phyloP scores from a whole-genome alignment of 2,329 filamentous ascomycete species.

The Phialemoniopsis sp. region DNA sequence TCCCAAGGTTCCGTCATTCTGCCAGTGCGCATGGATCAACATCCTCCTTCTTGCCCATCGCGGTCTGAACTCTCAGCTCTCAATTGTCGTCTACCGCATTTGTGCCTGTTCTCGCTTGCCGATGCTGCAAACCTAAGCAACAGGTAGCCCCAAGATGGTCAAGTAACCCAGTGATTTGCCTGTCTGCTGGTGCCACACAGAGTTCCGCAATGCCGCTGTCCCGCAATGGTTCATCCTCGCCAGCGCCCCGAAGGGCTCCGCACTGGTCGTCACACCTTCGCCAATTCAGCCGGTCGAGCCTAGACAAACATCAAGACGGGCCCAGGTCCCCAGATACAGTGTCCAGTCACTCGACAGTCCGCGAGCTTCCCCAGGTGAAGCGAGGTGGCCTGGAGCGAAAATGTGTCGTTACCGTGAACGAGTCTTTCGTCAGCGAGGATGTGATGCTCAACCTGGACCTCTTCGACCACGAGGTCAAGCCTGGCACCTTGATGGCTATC shows the following conservation, averaged over 20 bases:
- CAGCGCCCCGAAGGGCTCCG: constrained; percentile 39
- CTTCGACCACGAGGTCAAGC: constrained; percentile 58
- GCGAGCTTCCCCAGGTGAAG: constrained; percentile 21
- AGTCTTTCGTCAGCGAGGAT: constrained; percentile 73
- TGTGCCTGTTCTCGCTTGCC: no score
- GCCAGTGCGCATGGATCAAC: no score
- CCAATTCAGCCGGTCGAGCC: constrained; percentile 43
- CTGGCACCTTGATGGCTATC: constrained; percentile 71
- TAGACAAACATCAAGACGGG: constrained; percentile 38
- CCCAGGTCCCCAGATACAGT: constrained; percentile 40
- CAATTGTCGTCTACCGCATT: no score
- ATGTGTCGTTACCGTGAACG: constrained; percentile 60
- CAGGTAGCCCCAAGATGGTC: no score
- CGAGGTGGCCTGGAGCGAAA: constrained; percentile 34
- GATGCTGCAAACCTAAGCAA: no score
- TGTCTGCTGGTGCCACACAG: neutral
- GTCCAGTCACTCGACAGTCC: constrained; percentile 46
- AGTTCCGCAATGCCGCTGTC: constrained; percentile 18
- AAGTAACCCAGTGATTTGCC: neutral
- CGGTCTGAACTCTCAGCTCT: no score
- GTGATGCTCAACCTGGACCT: constrained; percentile 74
- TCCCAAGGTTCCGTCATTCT: no score
- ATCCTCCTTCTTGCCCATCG: no score
- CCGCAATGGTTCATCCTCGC: constrained; percentile 34
- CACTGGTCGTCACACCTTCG: constrained; percentile 50